Base-by-base conservation (phyloP, 768 basidiomycete genomes). In the Auricularia auricula-judae region DNA sequence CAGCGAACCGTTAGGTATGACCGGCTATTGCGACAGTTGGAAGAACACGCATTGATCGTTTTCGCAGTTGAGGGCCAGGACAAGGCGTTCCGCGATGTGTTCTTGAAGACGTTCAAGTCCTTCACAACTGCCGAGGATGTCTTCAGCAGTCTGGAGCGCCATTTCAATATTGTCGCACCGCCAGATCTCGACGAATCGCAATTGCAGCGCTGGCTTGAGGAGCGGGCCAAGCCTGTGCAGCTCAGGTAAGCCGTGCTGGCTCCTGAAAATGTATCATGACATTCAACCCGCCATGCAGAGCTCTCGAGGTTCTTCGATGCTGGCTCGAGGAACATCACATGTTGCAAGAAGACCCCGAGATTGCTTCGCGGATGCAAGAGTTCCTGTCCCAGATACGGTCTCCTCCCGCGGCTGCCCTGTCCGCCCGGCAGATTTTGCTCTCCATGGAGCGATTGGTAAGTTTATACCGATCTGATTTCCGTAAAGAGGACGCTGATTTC, bases 51-150 rank as follows among this genome's bases (percentile, higher is more conserved):
- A 56, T 18, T 66, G 23, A 51, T 36, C 10, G 8, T 42, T 23
- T 51, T 58, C 39, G 64, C 53, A 51, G 12, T 5, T 34, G 14
- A 58, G 8, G 18, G 10, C 18, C 65, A 72, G 70, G 67, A 59
- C 18, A 59, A 59, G 56, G 29, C 56, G 56, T 88, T 80, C 71
- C 78, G 80, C 34, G 77, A 80, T 36, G 80, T 83, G 21, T 95
- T 96, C 77, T 78, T 95, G 54, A 86, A 84, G 75, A 94, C 92
- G 16, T 92, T 90, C 76, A 81, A 86, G 63, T 88, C 90, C 0
- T 93, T 95, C 71, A 86, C 84, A 33, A 84, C 83, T 4, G 81
- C 89, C 2, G 81, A 85, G 51, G 76, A 80, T 51, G 74, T 95
- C 2, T 86, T 93, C 68, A 85, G 89, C 39, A 75, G 84, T 61